Percentiles rank a stretch among this genome's conserved stretches.
Conservation (phyloP, 441 rosid genomes). For the Pelargonium fulgidum region DNA sequence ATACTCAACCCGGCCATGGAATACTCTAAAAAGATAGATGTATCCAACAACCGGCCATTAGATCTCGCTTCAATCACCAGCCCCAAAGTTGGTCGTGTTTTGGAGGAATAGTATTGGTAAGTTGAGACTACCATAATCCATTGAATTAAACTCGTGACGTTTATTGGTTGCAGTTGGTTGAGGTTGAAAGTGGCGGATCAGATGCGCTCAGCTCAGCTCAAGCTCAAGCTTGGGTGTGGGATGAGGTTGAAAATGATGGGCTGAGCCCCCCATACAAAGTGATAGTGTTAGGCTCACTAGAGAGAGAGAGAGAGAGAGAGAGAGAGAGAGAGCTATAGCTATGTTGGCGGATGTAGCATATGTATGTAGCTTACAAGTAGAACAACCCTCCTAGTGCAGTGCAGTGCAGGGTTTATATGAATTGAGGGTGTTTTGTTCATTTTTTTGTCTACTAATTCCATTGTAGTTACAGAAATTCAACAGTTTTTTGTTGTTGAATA, state of each 20-base stretch:
- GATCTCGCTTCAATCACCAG: neutral
- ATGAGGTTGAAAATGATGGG: too few relatives aligned
- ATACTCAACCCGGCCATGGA: neutral
- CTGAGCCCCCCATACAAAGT: too few relatives aligned
- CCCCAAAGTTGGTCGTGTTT: neutral
- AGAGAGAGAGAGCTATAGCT: too few relatives aligned
- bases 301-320: too few relatives aligned
- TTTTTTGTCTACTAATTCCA: neutral
- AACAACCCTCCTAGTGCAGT: neutral
- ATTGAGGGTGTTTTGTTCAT: neutral
- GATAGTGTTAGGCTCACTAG: conserved; percentile 8
- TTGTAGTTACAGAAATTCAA: neutral
- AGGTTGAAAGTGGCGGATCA: neutral
- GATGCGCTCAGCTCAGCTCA: too few relatives aligned
- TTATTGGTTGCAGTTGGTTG: neutral
- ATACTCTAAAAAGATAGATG: neutral
- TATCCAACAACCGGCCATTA: neutral
- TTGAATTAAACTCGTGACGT: neutral
- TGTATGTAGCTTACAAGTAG: conserved; percentile 16
- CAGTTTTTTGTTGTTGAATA: neutral
- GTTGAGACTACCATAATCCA: neutral
- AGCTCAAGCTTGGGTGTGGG: too few relatives aligned
- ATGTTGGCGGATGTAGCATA: conserved; percentile 30
- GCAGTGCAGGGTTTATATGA: neutral
- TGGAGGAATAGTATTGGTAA: neutral